Evolutionary conservation across 352 stramenopile genomes (phyloP).

Genomic region (Peronospora belbahrii): DNA sequence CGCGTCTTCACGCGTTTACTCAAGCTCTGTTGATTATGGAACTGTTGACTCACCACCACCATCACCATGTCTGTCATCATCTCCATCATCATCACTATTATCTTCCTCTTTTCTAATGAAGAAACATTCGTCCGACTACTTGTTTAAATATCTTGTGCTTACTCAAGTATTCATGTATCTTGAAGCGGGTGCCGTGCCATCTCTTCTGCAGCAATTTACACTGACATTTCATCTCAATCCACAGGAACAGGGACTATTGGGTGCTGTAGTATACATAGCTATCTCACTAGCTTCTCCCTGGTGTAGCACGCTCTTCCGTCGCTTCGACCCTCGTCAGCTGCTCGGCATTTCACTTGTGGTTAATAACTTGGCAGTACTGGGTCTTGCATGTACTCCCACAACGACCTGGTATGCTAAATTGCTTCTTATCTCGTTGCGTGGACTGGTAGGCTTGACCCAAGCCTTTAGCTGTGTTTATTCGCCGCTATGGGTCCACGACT

Average conservation of each 20-base stretch:
- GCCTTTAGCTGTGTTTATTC: constrained; percentile 82
- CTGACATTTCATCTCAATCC: constrained; percentile 67
- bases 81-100: no score
- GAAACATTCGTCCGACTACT: constrained; percentile 35
- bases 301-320: constrained; percentile 76
- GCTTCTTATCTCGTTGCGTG: constrained; percentile 65
- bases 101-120: no score
- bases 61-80: constrained; percentile 11
- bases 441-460: constrained; percentile 68
- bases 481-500: constrained; percentile 83
- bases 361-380: constrained; percentile 73
- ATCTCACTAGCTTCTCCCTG: constrained; percentile 73
- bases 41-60: constrained; percentile 16
- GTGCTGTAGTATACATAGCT: constrained; percentile 77
- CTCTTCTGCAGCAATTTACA: constrained; percentile 76
- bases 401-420: constrained; percentile 59
- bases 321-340: constrained; percentile 55
- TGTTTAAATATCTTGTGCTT: constrained; percentile 84
- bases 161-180: constrained; percentile 84
- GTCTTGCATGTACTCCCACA: constrained; percentile 62
- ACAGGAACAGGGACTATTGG: constrained; percentile 73
- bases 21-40: constrained; percentile 20
- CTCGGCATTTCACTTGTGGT: constrained; percentile 61
- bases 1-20: constrained; percentile 17
- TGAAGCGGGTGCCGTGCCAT: constrained; percentile 76